phyloP scores from a whole-genome alignment of 2,329 filamentous ascomycete species.

The Parasarocladium wereldwijsianum region DNA sequence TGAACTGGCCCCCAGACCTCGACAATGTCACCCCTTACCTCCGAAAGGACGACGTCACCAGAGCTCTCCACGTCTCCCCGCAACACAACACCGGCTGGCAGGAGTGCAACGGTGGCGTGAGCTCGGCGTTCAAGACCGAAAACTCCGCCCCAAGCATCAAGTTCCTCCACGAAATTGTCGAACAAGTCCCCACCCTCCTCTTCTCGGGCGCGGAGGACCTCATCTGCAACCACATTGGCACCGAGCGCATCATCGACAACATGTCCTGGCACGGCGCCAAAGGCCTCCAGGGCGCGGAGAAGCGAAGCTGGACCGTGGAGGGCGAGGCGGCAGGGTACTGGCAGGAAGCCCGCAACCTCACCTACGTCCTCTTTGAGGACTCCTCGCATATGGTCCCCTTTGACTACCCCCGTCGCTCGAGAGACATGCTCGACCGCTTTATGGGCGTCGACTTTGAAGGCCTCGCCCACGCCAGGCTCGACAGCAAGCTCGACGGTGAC shows the following conservation, averaged over 20 bases:
- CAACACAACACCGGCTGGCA: constrained; percentile 81
- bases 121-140: constrained; percentile 50
- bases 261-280: constrained; percentile 85
- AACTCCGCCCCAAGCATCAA: constrained; percentile 60
- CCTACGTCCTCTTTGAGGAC: constrained; percentile 91
- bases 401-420: constrained; percentile 69
- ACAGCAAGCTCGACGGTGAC: constrained; percentile 74
- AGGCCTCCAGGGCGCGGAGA: constrained; percentile 87
- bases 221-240: constrained; percentile 95
- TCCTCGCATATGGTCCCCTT: constrained; percentile 97
- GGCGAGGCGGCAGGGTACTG: constrained; percentile 78
- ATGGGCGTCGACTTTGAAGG: constrained; percentile 82
- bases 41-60: constrained; percentile 60
- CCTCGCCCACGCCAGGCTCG: constrained; percentile 67
- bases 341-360: constrained; percentile 87
- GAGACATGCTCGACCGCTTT: constrained; percentile 96
- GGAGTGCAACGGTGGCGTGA: constrained; percentile 75
- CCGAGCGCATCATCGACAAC: constrained; percentile 77
- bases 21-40: constrained; percentile 67
- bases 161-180: constrained; percentile 64
- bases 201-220: constrained; percentile 91
- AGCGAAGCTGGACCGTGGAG: constrained; percentile 87
- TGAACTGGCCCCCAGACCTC: constrained; percentile 96
- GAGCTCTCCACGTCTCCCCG: constrained; percentile 67
- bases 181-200: constrained; percentile 64